These are phyloP conservation scores for Colletotrichum eremochloae DNA, from an alignment of 2,329 filamentous ascomycete genomes.

Conservation along the genomic window DNA sequence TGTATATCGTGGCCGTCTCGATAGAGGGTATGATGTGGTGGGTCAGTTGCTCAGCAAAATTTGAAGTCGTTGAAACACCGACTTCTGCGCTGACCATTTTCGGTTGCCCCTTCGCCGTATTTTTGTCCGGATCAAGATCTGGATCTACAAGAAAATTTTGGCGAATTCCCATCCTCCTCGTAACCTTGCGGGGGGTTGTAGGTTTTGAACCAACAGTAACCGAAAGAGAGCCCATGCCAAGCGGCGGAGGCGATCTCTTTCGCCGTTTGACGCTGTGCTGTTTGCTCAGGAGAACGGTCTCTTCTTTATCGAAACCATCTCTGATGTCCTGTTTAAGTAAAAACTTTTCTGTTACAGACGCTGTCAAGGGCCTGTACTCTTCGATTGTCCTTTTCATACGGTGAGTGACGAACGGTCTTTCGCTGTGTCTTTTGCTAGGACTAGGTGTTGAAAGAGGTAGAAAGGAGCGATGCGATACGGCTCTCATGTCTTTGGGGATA, in stretches of 20 bases:
- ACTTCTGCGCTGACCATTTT: neutral
- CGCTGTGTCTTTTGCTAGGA: neutral
- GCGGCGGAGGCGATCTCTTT: neutral
- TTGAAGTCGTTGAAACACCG: neutral
- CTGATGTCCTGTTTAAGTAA: neutral
- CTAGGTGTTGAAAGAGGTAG: neutral
- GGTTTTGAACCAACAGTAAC: constrained; percentile 6
- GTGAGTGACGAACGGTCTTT: neutral
- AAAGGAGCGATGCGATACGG: neutral
- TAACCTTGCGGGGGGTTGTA: neutral
- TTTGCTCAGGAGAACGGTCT: neutral
- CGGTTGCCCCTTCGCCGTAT: too few species aligned
- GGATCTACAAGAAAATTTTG: neutral
- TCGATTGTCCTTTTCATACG: neutral
- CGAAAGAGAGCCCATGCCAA: constrained; percentile 2
- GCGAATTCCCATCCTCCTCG: neutral
- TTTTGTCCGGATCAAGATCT: neutral
- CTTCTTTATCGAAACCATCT: constrained; percentile 10
- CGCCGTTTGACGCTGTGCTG: constrained; percentile 8
- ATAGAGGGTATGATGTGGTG: neutral
- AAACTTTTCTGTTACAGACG: neutral
- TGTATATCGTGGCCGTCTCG: neutral
- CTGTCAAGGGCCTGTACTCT: neutral
- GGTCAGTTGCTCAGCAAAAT: neutral
- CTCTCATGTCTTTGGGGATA: neutral